phyloP scores from a whole-genome alignment of 2,329 filamentous ascomycete genomes.

The Aspergillus ochraceoroseus region DNA sequence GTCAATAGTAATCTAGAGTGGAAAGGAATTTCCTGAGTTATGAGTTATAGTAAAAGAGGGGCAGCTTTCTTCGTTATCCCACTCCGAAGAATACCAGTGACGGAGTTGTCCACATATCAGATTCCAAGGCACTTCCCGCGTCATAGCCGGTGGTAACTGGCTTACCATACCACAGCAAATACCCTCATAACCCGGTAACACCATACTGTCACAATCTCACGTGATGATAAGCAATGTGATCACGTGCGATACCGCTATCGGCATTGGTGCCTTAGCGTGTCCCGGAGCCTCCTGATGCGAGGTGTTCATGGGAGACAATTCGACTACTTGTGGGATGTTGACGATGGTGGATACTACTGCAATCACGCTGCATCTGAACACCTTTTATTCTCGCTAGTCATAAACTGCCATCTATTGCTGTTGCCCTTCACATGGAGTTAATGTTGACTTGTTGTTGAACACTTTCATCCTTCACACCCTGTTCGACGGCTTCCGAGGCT shows the following conservation, averaged over 20 bases:
- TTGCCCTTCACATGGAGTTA: constrained; percentile 3
- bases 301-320: constrained; percentile 1
- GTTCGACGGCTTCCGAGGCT: constrained; percentile 12
- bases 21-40: constrained; percentile 16
- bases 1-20: constrained; percentile 8
- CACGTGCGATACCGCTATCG: constrained; percentile 19
- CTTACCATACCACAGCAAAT: neutral
- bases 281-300: constrained; percentile 18
- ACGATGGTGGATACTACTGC: too few species aligned
- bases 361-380: constrained; percentile 1
- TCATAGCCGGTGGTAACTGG: neutral
- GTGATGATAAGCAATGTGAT: constrained; percentile 18
- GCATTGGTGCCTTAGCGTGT: constrained; percentile 20
- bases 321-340: constrained; percentile 4
- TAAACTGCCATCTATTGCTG: constrained; percentile 1
- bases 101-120: constrained; percentile 1
- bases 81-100: constrained; percentile 7
- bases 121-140: neutral
- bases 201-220: neutral
- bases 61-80: constrained; percentile 18
- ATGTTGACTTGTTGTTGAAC: neutral
- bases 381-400: neutral
- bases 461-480: neutral
- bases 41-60: constrained; percentile 21
- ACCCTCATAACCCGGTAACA: neutral